Conservation (phyloP, 225 moss, liverwort and hornwort genomes). For the Marchantia polymorpha region DNA sequence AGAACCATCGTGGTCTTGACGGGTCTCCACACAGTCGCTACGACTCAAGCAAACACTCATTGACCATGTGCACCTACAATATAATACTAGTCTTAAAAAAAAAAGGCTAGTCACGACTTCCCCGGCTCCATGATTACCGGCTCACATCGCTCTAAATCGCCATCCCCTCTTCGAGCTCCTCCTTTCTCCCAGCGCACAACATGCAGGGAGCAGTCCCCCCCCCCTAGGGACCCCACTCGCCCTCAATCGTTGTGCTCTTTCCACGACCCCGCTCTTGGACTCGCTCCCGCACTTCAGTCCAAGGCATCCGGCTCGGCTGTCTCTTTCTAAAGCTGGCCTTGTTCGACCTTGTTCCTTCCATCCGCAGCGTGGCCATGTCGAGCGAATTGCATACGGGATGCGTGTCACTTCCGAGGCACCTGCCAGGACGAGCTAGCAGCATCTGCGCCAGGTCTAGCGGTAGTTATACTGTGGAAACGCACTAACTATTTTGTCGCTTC, state of each 20-base stretch:
- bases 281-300: background rate
- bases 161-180: background rate
- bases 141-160: background rate
- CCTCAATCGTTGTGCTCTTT: background rate
- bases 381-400: background rate
- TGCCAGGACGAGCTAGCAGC: background rate
- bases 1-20: conserved; percentile 3
- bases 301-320: background rate
- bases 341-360: background rate
- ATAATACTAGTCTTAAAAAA: background rate
- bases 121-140: conserved; percentile 1
- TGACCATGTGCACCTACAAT: background rate
- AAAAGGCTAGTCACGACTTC: conserved; percentile 2
- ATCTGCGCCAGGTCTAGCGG: background rate
- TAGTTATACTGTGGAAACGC: no score
- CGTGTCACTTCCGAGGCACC: background rate
- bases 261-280: background rate
- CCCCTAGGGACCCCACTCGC: background rate
- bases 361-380: background rate
- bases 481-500: no score
- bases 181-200: background rate
- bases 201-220: no score
- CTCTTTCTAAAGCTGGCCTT: background rate
- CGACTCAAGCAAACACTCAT: background rate
- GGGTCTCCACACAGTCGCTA: background rate